Evolutionary conservation across 805 yeast species (phyloP), one percentile per base, ranked within the genome.

Genomic region (Wickerhamiella hasegawae): DNA sequence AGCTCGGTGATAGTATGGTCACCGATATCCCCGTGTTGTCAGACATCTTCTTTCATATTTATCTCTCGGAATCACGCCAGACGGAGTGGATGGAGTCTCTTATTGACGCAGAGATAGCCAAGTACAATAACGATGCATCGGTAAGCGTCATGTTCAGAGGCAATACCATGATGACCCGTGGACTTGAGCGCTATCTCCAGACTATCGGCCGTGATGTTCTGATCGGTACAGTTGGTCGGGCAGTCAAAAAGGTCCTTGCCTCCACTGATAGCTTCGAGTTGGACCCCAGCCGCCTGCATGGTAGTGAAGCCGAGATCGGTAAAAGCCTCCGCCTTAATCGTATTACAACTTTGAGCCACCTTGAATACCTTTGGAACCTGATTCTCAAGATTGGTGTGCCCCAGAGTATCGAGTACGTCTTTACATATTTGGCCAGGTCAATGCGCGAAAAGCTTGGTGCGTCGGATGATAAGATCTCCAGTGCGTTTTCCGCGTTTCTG

Each of bases 401-500:
- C 3, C 44, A 42, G 4, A 37, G 40, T 12, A 47, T 52, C 43
- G 32, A 35, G 9, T 34, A 33, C 9, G 31, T 54, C 18, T 44
- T 47, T 26, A 24, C 41, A 3, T 41, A 41, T 14, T 24, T 49
- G 21, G 10, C 35, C n/a, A 19, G 26, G 12, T 35, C 40, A 19
- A 25, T 48, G 17, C 33, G 22, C 14, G 32, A 26, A n/a, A 28
- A 28, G 21, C 32, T 41, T 20, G 31, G 18, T 5, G 36, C 35
- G 22, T 22, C 34, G 4, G 27, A 27, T 1, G 40, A 34, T 5
- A 37, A 39, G 9, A 67, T 83, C 0, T 60, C 77, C 39, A 77
- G 84, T 48, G 79, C 93, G 33, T 58, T 85, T 22, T 69, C 90
- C 16, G 84, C 94, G 1, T 80, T 90, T 47, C 59, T 87, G 10